Evolutionary conservation across 2,329 filamentous ascomycete genomes (phyloP).

Genomic region (Eutypa lata): DNA sequence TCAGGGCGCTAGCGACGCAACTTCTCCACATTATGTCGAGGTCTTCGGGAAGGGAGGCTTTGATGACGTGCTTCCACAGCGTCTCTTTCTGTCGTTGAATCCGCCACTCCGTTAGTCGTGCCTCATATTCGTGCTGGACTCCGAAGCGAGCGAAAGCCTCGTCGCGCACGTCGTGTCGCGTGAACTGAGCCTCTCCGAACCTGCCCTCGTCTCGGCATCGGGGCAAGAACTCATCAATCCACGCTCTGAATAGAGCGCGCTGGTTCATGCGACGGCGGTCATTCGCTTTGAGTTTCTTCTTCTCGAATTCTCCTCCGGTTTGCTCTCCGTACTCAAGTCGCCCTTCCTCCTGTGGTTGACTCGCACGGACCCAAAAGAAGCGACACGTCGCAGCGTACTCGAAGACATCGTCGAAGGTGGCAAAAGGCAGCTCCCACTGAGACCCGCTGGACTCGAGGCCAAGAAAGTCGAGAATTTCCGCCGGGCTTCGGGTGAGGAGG

Average conservation of each 20-base stretch:
- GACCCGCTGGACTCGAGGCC: constrained; percentile 46
- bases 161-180: constrained; percentile 44
- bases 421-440: constrained; percentile 56
- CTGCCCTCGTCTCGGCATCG: constrained; percentile 38
- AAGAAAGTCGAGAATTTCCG: constrained; percentile 58
- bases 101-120: constrained; percentile 39
- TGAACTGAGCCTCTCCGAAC: constrained; percentile 23
- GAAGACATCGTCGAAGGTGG: constrained; percentile 53
- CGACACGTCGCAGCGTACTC: constrained; percentile 56
- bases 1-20: constrained; percentile 40
- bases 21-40: constrained; percentile 29
- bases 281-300: constrained; percentile 44
- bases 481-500: constrained; percentile 56
- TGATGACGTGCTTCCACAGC: constrained; percentile 46
- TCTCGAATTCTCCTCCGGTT: constrained; percentile 27
- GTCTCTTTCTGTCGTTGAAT: constrained; percentile 36
- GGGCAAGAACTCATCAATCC: constrained; percentile 63
- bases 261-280: constrained; percentile 55
- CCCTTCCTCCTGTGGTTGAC: constrained; percentile 23
- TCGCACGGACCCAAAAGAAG: constrained; percentile 50
- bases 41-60: constrained; percentile 30
- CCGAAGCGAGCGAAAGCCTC: constrained; percentile 54
- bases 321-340: constrained; percentile 9
- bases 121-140: constrained; percentile 41
- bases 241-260: constrained; percentile 56